Conservation (phyloP, 2,329 filamentous ascomycete genomes). For the Chaetomium globosum region DNA sequence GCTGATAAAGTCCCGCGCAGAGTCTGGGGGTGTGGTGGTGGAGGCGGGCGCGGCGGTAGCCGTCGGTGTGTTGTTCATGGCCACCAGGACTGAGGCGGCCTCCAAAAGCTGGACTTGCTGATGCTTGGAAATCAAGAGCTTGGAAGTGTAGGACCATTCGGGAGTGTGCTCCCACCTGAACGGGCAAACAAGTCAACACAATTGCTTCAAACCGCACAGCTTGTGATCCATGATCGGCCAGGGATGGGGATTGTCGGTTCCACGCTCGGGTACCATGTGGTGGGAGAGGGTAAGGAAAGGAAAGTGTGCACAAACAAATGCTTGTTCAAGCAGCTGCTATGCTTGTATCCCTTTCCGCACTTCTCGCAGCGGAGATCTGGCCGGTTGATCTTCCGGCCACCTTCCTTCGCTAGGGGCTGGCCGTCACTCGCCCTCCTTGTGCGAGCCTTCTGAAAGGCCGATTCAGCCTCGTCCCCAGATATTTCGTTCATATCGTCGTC, state of each 20-base stretch:
- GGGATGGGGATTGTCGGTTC: constrained; percentile 27
- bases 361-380: constrained; percentile 93
- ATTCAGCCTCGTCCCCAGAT: constrained; percentile 58
- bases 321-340: constrained; percentile 99
- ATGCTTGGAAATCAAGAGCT: constrained; percentile 97
- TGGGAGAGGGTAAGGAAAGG: constrained; percentile 50
- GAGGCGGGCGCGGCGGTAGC: constrained; percentile 48
- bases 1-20: constrained; percentile 69
- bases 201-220: constrained; percentile 27
- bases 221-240: constrained; percentile 27
- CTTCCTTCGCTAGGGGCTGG: constrained; percentile 76
- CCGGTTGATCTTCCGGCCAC: constrained; percentile 71
- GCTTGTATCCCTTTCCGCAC: constrained; percentile 99
- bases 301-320: constrained; percentile 86
- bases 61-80: constrained; percentile 68
- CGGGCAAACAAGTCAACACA: constrained; percentile 48
- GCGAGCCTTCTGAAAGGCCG: constrained; percentile 53
- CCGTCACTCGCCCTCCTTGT: constrained; percentile 78
- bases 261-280: constrained; percentile 43
- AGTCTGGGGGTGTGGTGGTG: constrained; percentile 64
- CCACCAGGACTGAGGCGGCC: constrained; percentile 91
- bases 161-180: constrained; percentile 98
- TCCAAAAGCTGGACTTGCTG: constrained; percentile 98
- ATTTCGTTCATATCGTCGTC: constrained; percentile 67
- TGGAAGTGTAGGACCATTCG: constrained; percentile 95